phyloP scores from a whole-genome alignment of 2,329 filamentous ascomycete genomes.

The Fusarium fujikuroi region DNA sequence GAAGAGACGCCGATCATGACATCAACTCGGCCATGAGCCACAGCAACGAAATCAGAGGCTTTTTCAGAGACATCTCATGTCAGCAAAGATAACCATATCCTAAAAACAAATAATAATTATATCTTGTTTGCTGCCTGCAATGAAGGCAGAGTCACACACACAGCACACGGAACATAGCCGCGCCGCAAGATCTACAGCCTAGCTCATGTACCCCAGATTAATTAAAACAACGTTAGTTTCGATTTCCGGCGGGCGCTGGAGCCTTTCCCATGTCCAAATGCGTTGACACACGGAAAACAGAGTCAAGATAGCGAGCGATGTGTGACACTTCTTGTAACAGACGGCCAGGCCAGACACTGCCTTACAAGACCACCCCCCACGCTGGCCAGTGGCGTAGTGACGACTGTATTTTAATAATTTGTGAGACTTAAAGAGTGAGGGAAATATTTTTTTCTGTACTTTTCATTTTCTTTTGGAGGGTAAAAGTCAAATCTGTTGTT shows the following conservation, averaged over 20 bases:
- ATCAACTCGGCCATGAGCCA: constrained; percentile 5
- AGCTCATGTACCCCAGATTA: constrained; percentile 45
- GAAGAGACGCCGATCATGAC: constrained; percentile 18
- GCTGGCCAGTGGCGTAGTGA: constrained; percentile 26
- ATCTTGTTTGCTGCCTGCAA: background rate
- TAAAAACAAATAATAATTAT: background rate
- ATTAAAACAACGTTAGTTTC: constrained; percentile 27
- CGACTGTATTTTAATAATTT: constrained; percentile 7
- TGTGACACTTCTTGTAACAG: constrained; percentile 7
- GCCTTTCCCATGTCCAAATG: constrained; percentile 43
- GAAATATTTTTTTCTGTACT: background rate
- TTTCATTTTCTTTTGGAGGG: background rate
- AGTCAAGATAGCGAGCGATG: constrained; percentile 34
- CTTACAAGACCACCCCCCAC: constrained; percentile 23
- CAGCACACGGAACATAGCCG: background rate
- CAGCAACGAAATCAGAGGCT: background rate
- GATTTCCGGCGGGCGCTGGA: constrained; percentile 37
- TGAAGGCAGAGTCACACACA: constrained; percentile 6
- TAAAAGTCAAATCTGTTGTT: background rate
- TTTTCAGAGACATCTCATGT: background rate
- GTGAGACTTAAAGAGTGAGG: background rate
- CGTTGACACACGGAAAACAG: constrained; percentile 44
- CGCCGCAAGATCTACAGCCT: constrained; percentile 31
- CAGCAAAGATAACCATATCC: background rate
- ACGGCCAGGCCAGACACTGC: background rate